Conservation (phyloP, 2,329 filamentous ascomycete species). For the Clonostachys rhizophaga region DNA sequence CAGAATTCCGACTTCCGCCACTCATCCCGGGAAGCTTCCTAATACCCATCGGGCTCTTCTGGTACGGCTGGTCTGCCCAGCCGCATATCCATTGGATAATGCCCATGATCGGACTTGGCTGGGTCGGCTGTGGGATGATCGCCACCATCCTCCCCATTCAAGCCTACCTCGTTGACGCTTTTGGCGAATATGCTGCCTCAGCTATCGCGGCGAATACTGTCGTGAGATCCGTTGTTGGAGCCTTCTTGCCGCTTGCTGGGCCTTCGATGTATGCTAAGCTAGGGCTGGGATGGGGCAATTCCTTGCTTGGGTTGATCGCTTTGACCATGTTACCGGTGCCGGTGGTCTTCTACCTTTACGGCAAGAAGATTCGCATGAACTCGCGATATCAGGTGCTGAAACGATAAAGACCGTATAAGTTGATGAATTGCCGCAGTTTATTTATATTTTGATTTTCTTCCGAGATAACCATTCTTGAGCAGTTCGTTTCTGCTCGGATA, state of each 20-base stretch:
- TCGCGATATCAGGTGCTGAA: background rate
- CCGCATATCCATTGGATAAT: constrained; percentile 39
- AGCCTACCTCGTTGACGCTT: constrained; percentile 55
- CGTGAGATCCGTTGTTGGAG: constrained; percentile 31
- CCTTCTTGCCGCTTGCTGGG: constrained; percentile 8
- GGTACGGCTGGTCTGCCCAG: constrained; percentile 21
- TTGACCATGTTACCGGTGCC: constrained; percentile 12
- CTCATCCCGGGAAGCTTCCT: constrained; percentile 1
- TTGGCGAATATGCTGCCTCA: constrained; percentile 20
- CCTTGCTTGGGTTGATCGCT: constrained; percentile 12
- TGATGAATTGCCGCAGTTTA: no score
- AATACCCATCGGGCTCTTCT: constrained; percentile 5
- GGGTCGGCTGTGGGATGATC: constrained; percentile 28
- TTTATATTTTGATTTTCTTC: no score
- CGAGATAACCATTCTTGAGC: no score
- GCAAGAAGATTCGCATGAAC: constrained; percentile 23
- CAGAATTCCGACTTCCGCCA: background rate
- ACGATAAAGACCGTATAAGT: no score
- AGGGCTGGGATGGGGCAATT: constrained; percentile 12
- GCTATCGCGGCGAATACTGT: constrained; percentile 53
- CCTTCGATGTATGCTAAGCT: constrained; percentile 7
- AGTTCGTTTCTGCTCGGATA: no score
- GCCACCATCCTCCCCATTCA: constrained; percentile 32
- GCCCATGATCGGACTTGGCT: constrained; percentile 36
- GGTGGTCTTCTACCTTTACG: constrained; percentile 26